Conservation (phyloP, 192 early-diverging fungal genomes). For the Backusella macrospora region DNA sequence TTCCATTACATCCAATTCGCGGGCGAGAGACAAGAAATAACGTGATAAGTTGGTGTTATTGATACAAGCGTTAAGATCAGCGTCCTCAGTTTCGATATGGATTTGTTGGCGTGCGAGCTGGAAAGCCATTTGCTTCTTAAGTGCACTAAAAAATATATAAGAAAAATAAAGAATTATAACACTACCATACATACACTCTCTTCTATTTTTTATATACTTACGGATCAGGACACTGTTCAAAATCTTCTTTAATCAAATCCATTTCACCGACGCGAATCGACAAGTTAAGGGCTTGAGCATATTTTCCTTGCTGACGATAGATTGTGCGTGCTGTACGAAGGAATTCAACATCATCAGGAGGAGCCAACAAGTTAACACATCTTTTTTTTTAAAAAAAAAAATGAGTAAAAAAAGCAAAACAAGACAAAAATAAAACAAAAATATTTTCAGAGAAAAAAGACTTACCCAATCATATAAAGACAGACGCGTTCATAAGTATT, state of each 20-base stretch:
- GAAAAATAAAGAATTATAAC: not conserved
- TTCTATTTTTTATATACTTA: conserved; percentile 41
- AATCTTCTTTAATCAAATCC: conserved; percentile 85
- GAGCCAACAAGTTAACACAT: conserved; percentile 90
- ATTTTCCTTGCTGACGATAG: conserved; percentile 82
- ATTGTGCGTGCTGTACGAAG: conserved; percentile 87
- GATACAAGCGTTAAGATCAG: conserved; percentile 84
- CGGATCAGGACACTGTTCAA: conserved; percentile 80
- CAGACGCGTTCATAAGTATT: conserved; percentile 94
- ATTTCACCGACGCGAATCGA: conserved; percentile 84
- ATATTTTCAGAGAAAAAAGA: not conserved
- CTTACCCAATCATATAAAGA: conserved; percentile 87
- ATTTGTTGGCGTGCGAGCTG: conserved; percentile 91
- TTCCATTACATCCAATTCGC: conserved; percentile 93
- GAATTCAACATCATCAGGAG: conserved; percentile 86
- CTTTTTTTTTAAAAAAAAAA: conserved; percentile 36
- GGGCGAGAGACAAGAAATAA: conserved; percentile 86
- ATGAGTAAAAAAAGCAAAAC: not conserved
- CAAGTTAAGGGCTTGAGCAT: conserved; percentile 82
- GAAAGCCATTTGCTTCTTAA: conserved; percentile 97
- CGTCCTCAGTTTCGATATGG: conserved; percentile 83
- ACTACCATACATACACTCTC: not conserved
- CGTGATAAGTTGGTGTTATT: conserved; percentile 88
- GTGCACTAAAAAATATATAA: conserved; percentile 44
- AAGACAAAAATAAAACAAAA: not conserved